A percentile compares a stretch with the other conserved stretches of the same genome.
Evolutionary conservation across 331 rosid genomes (phyloP).

Genomic region (Pyrus hybrid): DNA sequence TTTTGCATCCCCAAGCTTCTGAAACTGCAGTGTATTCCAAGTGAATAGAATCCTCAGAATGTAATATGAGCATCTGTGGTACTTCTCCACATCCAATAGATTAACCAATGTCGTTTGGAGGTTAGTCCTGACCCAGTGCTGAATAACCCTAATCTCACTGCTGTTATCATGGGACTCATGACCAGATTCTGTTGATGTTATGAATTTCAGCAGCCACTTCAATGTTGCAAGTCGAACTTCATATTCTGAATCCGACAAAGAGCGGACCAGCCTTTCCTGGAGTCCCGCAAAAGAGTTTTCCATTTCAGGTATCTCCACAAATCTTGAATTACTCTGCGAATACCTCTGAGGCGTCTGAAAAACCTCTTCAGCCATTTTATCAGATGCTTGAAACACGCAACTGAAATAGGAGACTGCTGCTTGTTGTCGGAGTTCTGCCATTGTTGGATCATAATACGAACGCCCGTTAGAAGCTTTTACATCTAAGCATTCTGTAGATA

Average conservation of each 20-base stretch:
- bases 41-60: slow-evolving; percentile 63
- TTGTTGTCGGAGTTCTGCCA: slow-evolving; percentile 78
- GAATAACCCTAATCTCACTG: slow-evolving; percentile 39
- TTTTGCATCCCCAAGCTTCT: slow-evolving; percentile 29
- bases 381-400: slow-evolving; percentile 64
- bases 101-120: slow-evolving; percentile 61
- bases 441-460: slow-evolving; percentile 69
- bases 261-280: slow-evolving; percentile 52
- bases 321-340: slow-evolving; percentile 30
- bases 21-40: slow-evolving; percentile 76
- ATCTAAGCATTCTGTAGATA: slow-evolving; percentile 68
- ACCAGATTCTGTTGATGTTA: slow-evolving; percentile 53
- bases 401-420: slow-evolving; percentile 73
- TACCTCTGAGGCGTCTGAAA: slow-evolving; percentile 22
- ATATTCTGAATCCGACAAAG: slow-evolving; percentile 66
- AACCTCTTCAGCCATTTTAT: slow-evolving; percentile 34
- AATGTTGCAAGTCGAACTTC: slow-evolving; percentile 91
- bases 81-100: slow-evolving; percentile 56
- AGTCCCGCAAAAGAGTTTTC: slow-evolving; percentile 45
- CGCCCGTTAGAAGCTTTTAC: slow-evolving; percentile 35
- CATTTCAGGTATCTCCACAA: slow-evolving; percentile 28
- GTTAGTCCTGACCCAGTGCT: slow-evolving; percentile 54
- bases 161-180: slow-evolving; percentile 32
- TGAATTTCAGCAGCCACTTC: slow-evolving; percentile 79
- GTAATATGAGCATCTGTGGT: slow-evolving; percentile 63